Percentiles rank a stretch among this genome's conserved stretches.
Evolutionary conservation across 495 filamentous ascomycete species (phyloP).

Genomic region (Amorphotheca resinae): DNA sequence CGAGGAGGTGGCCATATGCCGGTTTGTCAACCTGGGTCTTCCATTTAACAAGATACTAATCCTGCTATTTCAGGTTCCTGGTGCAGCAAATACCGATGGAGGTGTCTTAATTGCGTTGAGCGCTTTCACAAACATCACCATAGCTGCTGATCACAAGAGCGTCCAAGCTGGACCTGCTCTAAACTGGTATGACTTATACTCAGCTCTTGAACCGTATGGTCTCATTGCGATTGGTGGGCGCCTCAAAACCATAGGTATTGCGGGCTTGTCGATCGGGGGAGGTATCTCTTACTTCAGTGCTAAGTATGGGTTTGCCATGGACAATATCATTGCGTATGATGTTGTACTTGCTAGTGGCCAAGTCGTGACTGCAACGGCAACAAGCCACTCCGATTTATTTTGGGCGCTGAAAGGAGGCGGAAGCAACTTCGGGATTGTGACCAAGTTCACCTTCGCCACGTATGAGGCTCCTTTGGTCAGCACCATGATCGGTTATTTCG

Average conservation of each 20-base stretch:
- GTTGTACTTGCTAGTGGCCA: constrained; percentile 38
- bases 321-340: constrained; percentile 31
- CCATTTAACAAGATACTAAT: neutral
- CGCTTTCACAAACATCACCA: constrained; percentile 20
- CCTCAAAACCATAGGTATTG: constrained; percentile 37
- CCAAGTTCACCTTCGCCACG: constrained; percentile 31
- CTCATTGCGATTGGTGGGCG: constrained; percentile 38
- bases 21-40: neutral
- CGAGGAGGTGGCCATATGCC: constrained; percentile 24
- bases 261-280: constrained; percentile 33
- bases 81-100: constrained; percentile 22
- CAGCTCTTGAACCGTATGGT: constrained; percentile 26
- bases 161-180: constrained; percentile 26
- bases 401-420: constrained; percentile 43
- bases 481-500: neutral
- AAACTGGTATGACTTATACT: constrained; percentile 37
- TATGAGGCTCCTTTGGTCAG: constrained; percentile 17
- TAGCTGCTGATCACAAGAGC: constrained; percentile 20
- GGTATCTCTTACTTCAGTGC: constrained; percentile 31
- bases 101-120: constrained; percentile 25
- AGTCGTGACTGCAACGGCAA: constrained; percentile 33
- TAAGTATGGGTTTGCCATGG: constrained; percentile 32
- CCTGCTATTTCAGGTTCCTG: constrained; percentile 4
- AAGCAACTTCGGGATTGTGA: constrained; percentile 44
- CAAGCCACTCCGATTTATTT: constrained; percentile 34